phyloP scores from a whole-genome alignment of 2,329 filamentous ascomycete genomes.

The Phaeosphaeria sp. region DNA sequence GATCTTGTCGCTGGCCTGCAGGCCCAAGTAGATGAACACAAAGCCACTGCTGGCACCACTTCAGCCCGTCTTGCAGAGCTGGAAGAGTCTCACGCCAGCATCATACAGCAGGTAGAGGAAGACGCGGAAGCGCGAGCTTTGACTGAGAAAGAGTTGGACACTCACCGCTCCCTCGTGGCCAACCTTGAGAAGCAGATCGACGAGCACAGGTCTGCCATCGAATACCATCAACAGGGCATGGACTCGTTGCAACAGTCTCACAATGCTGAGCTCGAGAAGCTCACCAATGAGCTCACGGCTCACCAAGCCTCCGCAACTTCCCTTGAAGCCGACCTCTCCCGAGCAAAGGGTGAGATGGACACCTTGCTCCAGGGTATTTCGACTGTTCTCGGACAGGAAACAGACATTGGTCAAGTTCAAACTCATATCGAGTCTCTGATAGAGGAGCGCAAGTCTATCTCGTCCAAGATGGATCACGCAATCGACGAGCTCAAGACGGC shows the following conservation, averaged over 20 bases:
- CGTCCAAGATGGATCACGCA: conserved; percentile 51
- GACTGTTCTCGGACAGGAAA: conserved; percentile 69
- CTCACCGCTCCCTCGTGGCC: conserved; percentile 58
- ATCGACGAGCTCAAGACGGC: conserved; percentile 51
- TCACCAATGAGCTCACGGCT: conserved; percentile 42
- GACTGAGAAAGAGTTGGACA: conserved; percentile 59
- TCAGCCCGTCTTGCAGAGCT: conserved; percentile 74
- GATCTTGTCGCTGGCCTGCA: conserved; percentile 67
- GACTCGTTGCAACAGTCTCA: conserved; percentile 62
- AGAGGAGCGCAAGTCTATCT: conserved; percentile 54
- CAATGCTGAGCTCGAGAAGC: conserved; percentile 60
- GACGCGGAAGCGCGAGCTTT: conserved; percentile 67
- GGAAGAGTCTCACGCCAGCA: conserved; percentile 72
- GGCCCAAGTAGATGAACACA: conserved; percentile 81
- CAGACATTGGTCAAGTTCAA: conserved; percentile 50
- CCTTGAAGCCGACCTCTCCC: conserved; percentile 64
- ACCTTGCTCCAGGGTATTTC: conserved; percentile 70
- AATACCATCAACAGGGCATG: conserved; percentile 61
- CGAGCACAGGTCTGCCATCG: conserved; percentile 62
- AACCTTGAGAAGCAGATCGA: conserved; percentile 65
- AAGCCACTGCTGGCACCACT: conserved; percentile 73
- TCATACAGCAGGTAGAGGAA: conserved; percentile 72
- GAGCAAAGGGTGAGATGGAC: conserved; percentile 65
- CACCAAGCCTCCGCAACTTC: conserved; percentile 40
- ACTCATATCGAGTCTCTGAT: conserved; percentile 53